Evolutionary conservation across 1,284 basidiomycete genomes (phyloP), one percentile per base, ranked within the genome.

Genomic region (Rhodotorula sp.): DNA sequence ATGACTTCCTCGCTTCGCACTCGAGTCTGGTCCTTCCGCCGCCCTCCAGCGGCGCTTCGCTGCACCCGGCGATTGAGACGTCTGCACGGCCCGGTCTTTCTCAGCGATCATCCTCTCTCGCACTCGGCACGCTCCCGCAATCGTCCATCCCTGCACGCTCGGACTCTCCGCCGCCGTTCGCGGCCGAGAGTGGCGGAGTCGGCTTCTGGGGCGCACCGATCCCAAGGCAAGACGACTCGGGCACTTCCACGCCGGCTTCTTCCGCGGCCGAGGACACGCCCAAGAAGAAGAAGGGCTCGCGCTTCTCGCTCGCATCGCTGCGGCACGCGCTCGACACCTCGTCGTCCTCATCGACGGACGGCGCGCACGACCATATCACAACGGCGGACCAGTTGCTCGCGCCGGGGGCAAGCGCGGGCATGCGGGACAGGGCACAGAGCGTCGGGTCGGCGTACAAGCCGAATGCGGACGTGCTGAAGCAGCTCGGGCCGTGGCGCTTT

Each of bases 401-500:
- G 8, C 53, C 54, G 27, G 62, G 13, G 19, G 60, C 59, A 17
- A 16, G 23, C 16, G 48, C 41, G 3, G 58, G n/a, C 12, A 50
- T 53, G 7, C 42, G 53, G 7, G 27, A 53, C 54, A 34, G 60
- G 16, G 62, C 66, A 44, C 56, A 62, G 54, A 64, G 54, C 34
- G 55, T 25, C 21, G 59, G 48, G 19, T 25, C 42, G 25, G 45
- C 49, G 53, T 70, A 70, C 44, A 8, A 53, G 46, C 56, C 61
- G 48, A 60, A 63, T 2, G 9, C 46, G 16, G 48, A 10, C 0
- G 58, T 74, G 9, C 49, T 45, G 44, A 66, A 46, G 25, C 50
- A 64, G 60, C 52, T 83, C 0, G 82, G 82, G 12, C 80, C 82
- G 1, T 83, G 80, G 81, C 78, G 81, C 52, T 83, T 82, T 62